These are phyloP conservation scores for Wickerhamiella infanticola DNA, from an alignment of 1,139 yeast species.

Conservation along the genomic window DNA sequence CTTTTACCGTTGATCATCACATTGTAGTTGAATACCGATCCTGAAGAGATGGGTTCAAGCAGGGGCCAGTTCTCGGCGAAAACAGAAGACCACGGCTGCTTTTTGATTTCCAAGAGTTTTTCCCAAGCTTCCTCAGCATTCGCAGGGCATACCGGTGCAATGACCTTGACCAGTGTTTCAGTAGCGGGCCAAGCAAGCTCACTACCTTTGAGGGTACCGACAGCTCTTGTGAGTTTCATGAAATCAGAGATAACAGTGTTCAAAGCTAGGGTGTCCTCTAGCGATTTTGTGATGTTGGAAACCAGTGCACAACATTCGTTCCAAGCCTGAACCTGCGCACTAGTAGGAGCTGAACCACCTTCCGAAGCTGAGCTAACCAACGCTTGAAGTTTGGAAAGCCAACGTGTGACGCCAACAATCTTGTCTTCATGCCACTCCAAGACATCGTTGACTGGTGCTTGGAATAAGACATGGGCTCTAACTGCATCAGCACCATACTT, in stretches of 20 bases:
- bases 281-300: conserved; percentile 39
- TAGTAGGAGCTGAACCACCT: conserved; percentile 20
- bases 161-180: conserved; percentile 38
- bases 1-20: conserved; percentile 11
- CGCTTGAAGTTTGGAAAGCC: conserved; percentile 51
- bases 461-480: conserved; percentile 85
- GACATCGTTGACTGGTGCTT: conserved; percentile 73
- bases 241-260: conserved; percentile 81
- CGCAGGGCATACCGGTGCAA: conserved; percentile 69
- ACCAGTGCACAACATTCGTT: conserved; percentile 36
- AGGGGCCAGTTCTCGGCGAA: conserved; percentile 27
- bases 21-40: conserved; percentile 7
- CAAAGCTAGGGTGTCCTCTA: conserved; percentile 44
- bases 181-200: conserved; percentile 30
- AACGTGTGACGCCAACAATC: conserved; percentile 73
- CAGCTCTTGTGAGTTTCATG: conserved; percentile 62
- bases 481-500: conserved; percentile 88
- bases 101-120: conserved; percentile 25
- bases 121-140: conserved; percentile 78
- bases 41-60: conserved; percentile 6
- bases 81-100: conserved; percentile 34
- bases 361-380: conserved; percentile 9
- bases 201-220: conserved; percentile 28
- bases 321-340: conserved; percentile 38
- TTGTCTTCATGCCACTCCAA: conserved; percentile 83